Evolutionary conservation across 257 asterid genomes (phyloP).

Genomic region (Ballota nigra): DNA sequence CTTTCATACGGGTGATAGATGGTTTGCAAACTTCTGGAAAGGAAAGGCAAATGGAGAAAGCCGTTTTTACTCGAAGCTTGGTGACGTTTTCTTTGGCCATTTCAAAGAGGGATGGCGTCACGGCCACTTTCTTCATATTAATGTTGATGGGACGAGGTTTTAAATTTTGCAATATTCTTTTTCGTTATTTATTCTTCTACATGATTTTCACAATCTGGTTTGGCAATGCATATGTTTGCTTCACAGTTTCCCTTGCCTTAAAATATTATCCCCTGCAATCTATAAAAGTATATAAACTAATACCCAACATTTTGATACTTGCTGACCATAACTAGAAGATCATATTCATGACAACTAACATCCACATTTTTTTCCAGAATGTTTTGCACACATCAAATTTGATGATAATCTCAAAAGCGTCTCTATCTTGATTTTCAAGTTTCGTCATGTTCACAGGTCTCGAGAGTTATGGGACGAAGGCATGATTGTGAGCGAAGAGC

Average conservation of each 20-base stretch:
- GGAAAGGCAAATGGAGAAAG: constrained; percentile 98
- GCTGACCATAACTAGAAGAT: not conserved
- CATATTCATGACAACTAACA: not conserved
- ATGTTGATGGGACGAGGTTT: constrained; percentile 85
- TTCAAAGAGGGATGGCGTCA: constrained; percentile 98
- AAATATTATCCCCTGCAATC: not conserved
- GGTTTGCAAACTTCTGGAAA: constrained; percentile 94
- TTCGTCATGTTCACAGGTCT: constrained; percentile 35
- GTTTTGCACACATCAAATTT: not conserved
- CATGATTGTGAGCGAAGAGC: constrained; percentile 54
- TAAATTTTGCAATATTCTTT: constrained; percentile 6
- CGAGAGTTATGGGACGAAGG: constrained; percentile 91
- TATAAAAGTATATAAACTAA: no score
- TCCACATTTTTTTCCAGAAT: not conserved
- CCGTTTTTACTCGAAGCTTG: constrained; percentile 80
- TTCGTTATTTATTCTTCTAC: not conserved
- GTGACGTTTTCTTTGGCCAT: constrained; percentile 86
- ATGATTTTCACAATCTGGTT: constrained; percentile 14
- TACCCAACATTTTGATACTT: not conserved
- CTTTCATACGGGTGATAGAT: constrained; percentile 90
- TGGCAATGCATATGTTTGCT: not conserved
- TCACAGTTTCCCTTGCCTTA: not conserved
- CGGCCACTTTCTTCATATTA: constrained; percentile 77
- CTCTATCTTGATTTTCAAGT: not conserved
- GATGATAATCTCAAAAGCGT: not conserved